Evolutionary conservation across 2,329 filamentous ascomycete genomes (phyloP).

Genomic region (Aspergillus vadensis): DNA sequence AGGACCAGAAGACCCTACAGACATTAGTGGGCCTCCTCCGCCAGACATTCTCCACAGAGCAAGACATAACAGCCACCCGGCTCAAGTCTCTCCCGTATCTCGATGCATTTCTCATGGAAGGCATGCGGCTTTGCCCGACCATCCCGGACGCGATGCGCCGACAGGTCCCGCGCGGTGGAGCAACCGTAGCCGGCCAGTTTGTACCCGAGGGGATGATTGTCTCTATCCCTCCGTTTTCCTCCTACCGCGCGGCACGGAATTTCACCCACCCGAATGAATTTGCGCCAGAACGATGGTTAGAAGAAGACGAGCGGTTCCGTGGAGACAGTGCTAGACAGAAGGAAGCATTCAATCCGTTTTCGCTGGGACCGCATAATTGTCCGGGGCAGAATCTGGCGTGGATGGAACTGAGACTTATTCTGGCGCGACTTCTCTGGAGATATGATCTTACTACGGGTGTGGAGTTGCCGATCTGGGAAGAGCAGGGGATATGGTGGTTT

Average conservation of each 20-base stretch:
- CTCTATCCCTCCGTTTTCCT: slow-evolving; percentile 5
- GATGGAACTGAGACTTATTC: slow-evolving; percentile 11
- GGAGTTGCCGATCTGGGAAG: slow-evolving; percentile 3
- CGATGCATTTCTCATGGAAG: too few relatives aligned
- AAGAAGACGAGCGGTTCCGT: background rate
- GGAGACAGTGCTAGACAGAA: background rate
- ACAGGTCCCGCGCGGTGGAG: background rate
- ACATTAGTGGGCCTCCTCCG: background rate
- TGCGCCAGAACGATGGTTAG: slow-evolving; percentile 15
- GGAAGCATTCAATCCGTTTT: slow-evolving; percentile 15
- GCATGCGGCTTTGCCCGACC: too few relatives aligned
- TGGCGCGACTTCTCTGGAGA: slow-evolving; percentile 15
- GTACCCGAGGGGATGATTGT: slow-evolving; percentile 9
- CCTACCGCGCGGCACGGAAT: slow-evolving; percentile 6
- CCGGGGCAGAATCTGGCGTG: slow-evolving; percentile 11
- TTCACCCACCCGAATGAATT: slow-evolving; percentile 11
- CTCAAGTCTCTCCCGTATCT: too few relatives aligned
- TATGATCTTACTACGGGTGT: slow-evolving; percentile 7
- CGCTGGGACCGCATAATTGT: slow-evolving; percentile 14
- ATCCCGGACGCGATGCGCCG: too few relatives aligned
- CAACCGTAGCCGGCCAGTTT: slow-evolving; percentile 10
- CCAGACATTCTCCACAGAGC: too few relatives aligned
- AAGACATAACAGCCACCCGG: too few relatives aligned
- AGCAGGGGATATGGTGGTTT: slow-evolving; percentile 1
- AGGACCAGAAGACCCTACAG: background rate